Evolutionary conservation across 495 filamentous ascomycete species (phyloP).

Genomic region (Penicillium alfredii): DNA sequence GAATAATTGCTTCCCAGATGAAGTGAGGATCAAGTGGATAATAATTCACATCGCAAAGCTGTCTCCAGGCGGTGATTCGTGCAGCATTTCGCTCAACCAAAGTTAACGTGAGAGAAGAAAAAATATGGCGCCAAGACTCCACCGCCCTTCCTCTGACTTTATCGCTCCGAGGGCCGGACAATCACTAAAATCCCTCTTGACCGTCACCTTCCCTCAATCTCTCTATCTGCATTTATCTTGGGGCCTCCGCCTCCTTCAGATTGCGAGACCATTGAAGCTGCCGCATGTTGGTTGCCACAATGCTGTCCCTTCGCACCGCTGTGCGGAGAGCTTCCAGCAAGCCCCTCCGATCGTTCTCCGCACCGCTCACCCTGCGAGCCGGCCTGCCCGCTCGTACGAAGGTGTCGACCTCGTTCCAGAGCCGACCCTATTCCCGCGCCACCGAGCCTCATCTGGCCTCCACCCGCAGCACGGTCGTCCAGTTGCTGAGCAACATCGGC

Average conservation of each 20-base stretch:
- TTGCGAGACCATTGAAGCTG: conserved; percentile 35
- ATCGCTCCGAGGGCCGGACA: conserved; percentile 26
- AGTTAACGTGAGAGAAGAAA: too few species aligned
- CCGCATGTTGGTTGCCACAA: conserved; percentile 46
- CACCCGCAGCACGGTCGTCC: conserved; percentile 85
- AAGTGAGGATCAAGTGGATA: too few species aligned
- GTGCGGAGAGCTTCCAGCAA: conserved; percentile 47
- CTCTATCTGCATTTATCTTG: conserved; percentile 2
- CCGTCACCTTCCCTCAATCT: conserved; percentile 7
- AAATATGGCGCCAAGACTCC: too few species aligned
- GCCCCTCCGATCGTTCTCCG: conserved; percentile 44
- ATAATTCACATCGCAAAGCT: too few species aligned
- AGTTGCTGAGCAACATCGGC: conserved; percentile 90
- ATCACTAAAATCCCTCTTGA: conserved; percentile 24
- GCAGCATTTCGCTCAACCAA: too few species aligned
- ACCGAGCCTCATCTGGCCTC: conserved; percentile 45
- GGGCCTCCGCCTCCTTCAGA: conserved; percentile 15
- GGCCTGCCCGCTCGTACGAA: conserved; percentile 17
- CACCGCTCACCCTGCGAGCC: conserved; percentile 34
- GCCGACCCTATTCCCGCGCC: conserved; percentile 43
- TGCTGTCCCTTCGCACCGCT: conserved; percentile 47
- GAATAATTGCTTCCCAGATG: too few species aligned
- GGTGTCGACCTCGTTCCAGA: conserved; percentile 23
- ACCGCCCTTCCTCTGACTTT: too few species aligned
- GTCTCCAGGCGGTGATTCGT: too few species aligned